Evolutionary conservation across 2,329 filamentous ascomycete genomes (phyloP), one percentile per base, ranked within the genome.

Genomic region (Aspergillus ibericus): DNA sequence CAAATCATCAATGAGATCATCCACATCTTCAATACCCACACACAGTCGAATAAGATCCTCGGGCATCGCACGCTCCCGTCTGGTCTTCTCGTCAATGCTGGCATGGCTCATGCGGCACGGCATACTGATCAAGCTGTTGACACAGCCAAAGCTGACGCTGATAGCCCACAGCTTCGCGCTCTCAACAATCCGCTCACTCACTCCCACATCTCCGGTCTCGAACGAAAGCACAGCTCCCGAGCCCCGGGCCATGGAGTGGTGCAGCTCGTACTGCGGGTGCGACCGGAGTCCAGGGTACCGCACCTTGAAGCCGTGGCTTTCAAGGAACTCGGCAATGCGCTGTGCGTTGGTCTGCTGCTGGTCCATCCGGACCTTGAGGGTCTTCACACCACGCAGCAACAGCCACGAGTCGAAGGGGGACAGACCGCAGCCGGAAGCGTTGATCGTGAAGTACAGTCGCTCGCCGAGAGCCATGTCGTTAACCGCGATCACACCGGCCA

Each of bases 21-120:
- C 86, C 3, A 84, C 85, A 75, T 99, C 95, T 75, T 99, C 95
- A 70, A 99, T 99, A 47, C 95, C 95, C 46, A 99, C 92, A 72
- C 95, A 99, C 56, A 99, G 78, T 56, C 95, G 85, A 69, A 99
- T 98, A 60, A 99, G 89, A 74, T 99, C 95, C 78, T 99, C 95
- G 10, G 95, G 95, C 87, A 99, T 90, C 64, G 93, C 88, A 63
- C 93, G 85, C 78, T 96, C 92, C 68, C 86, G 83, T 66, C 95
- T 83, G 53, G 93, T 98, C 81, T 96, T 96, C 59, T 92, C 91
- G 72, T 98, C 95, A 71, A 99, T 99, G 73, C 92, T 96, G 38
- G 95, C 95, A 77, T 99, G 95, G 78, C 93, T 98, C 96, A 99
- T 99, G 70, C 93, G 92, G 79, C 95, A 99, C 8, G 95, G 93